Evolutionary conservation across 2,329 filamentous ascomycete species (phyloP).

Genomic region (Aspergillus latus): DNA sequence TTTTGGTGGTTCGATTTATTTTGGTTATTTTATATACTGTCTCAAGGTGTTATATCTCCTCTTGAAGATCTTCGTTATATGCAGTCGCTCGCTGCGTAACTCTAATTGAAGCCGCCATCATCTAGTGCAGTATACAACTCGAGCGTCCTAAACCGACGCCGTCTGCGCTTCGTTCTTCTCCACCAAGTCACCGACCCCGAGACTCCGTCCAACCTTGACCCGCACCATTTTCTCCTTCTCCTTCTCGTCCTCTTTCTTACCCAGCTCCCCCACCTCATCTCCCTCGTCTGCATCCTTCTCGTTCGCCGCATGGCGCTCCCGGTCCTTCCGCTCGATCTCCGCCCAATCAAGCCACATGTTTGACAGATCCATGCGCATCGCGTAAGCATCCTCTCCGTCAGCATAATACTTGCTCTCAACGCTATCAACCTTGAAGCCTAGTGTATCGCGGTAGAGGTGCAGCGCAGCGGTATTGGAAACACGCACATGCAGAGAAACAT

Average conservation of each 20-base stretch:
- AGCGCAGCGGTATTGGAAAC: conserved; percentile 89
- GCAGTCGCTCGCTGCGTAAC: background rate
- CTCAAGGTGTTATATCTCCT: background rate
- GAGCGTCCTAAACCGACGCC: background rate
- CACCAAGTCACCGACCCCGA: conserved; percentile 69
- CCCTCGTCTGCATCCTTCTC: conserved; percentile 59
- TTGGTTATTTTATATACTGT: background rate
- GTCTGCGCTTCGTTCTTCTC: conserved; percentile 47
- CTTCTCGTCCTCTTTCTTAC: conserved; percentile 48
- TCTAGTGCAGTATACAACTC: background rate
- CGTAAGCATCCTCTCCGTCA: conserved; percentile 93
- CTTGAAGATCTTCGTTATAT: background rate
- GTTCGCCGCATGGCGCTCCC: conserved; percentile 34
- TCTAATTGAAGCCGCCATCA: background rate
- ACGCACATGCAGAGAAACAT: conserved; percentile 94
- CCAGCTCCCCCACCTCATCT: conserved; percentile 67
- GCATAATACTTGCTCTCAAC: conserved; percentile 65
- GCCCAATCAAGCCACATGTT: conserved; percentile 48
- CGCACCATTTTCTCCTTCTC: conserved; percentile 67
- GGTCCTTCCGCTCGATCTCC: conserved; percentile 44
- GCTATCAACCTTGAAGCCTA: conserved; percentile 84
- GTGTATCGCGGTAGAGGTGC: conserved; percentile 86
- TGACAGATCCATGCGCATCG: conserved; percentile 83
- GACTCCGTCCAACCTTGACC: conserved; percentile 76
- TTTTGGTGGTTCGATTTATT: background rate